These are phyloP conservation scores for Paspalum vaginatum DNA, from an alignment of 176 grass and related monocot species.

Conservation along the genomic window DNA sequence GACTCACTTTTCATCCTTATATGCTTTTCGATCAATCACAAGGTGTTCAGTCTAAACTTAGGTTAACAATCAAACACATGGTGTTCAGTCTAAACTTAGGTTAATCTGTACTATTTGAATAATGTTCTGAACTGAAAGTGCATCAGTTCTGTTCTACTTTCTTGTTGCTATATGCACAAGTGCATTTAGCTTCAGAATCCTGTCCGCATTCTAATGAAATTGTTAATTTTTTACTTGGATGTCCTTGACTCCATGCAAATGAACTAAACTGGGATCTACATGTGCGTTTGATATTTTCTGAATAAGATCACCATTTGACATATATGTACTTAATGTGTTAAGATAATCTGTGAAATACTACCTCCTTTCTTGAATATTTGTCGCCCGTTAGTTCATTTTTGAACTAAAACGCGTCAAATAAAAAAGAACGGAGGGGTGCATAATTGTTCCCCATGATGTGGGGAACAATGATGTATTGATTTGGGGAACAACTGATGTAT, in stretches of 20 bases:
- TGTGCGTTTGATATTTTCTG: background rate
- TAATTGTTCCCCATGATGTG: too few relatives aligned
- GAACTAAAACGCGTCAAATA: too few relatives aligned
- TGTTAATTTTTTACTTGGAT: background rate
- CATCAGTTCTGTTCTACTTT: background rate
- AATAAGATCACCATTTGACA: background rate
- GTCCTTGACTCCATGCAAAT: constrained; percentile 3
- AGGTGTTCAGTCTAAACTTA: background rate
- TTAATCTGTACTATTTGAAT: background rate
- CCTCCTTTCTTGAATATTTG: too few relatives aligned
- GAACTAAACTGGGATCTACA: background rate
- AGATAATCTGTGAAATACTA: background rate
- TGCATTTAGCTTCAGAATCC: background rate
- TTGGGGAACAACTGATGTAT: too few relatives aligned
- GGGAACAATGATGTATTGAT: background rate
- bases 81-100: background rate
- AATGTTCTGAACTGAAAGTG: background rate
- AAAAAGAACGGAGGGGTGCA: too few relatives aligned
- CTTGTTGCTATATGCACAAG: background rate
- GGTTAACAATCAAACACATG: background rate
- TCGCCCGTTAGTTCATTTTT: too few relatives aligned
- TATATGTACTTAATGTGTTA: background rate
- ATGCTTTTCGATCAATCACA: background rate
- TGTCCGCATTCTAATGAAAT: background rate
- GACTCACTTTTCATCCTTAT: background rate